These are phyloP conservation scores for Penicillium paradoxum DNA, from an alignment of 495 filamentous ascomycete species.

Conservation along the genomic window DNA sequence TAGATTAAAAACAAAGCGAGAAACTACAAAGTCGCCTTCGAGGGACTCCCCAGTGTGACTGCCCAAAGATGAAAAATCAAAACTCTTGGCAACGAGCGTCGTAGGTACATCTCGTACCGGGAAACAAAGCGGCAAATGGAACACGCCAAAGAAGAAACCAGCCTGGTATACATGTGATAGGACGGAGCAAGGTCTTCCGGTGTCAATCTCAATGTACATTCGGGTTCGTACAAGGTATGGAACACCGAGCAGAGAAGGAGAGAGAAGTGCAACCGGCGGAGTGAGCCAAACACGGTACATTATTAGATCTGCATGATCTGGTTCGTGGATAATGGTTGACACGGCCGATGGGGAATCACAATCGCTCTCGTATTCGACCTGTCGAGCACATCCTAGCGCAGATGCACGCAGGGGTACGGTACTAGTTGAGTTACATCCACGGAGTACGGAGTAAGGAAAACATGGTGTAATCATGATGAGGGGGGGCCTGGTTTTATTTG, in stretches of 20 bases:
- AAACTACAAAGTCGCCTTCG: neutral
- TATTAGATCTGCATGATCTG: neutral
- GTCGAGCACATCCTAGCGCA: neutral
- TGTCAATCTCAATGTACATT: neutral
- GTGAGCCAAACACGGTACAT: neutral
- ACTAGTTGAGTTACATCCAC: constrained; percentile 2
- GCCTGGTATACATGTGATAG: constrained; percentile 1
- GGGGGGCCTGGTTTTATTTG: neutral
- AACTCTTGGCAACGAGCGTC: neutral
- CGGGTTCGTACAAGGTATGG: too few relatives aligned
- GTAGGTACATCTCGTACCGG: neutral
- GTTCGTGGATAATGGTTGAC: neutral
- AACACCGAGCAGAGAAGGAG: too few relatives aligned
- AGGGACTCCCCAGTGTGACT: too few relatives aligned
- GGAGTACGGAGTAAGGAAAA: too few relatives aligned
- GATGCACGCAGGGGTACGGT: neutral
- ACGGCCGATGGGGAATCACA: neutral
- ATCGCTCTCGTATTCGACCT: neutral
- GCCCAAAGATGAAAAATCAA: neutral
- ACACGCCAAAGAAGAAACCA: neutral
- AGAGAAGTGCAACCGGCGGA: neutral
- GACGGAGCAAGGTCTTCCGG: constrained; percentile 6
- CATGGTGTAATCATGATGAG: neutral
- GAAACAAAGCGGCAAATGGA: neutral
- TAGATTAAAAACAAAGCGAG: neutral